Percentiles rank a stretch among this genome's conserved stretches.
Conservation (phyloP, 2,329 filamentous ascomycete species). For the Ophiostoma tasmaniense region DNA sequence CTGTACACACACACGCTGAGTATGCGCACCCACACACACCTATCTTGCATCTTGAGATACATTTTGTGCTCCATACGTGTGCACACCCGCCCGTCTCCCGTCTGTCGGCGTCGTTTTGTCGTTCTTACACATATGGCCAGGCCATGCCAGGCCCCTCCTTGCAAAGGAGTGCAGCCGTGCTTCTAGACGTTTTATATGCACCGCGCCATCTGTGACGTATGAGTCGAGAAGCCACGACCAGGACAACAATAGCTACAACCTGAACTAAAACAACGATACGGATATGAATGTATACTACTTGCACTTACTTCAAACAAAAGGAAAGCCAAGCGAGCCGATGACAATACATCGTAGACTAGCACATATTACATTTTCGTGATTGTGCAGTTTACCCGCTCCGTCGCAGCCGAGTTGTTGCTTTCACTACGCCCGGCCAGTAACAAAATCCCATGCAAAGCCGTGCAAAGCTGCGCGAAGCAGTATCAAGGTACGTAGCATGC, state of each 20-base stretch:
- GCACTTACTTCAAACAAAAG: too few relatives aligned
- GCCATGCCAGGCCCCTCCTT: background rate
- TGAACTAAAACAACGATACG: background rate
- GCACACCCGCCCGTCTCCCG: constrained; percentile 5
- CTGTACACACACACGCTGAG: background rate
- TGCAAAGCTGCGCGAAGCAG: background rate
- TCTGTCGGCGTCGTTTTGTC: constrained; percentile 2
- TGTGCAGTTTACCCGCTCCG: background rate
- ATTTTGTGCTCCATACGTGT: background rate
- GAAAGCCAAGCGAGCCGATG: background rate
- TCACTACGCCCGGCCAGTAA: background rate
- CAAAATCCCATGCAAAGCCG: background rate
- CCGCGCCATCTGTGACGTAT: constrained; percentile 8
- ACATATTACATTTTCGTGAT: background rate
- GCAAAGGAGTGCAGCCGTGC: background rate
- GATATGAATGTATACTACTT: background rate
- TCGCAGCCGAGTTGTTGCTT: background rate
- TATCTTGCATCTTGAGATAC: background rate
- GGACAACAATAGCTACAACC: background rate
- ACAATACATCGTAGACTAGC: background rate
- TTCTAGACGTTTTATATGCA: background rate
- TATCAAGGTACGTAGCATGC: background rate
- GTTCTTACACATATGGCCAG: constrained; percentile 1
- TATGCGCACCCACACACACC: background rate
- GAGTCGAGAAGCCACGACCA: background rate